Conservation (phyloP, 2,329 filamentous ascomycete species). For the Cladosporium cucumerinum region DNA sequence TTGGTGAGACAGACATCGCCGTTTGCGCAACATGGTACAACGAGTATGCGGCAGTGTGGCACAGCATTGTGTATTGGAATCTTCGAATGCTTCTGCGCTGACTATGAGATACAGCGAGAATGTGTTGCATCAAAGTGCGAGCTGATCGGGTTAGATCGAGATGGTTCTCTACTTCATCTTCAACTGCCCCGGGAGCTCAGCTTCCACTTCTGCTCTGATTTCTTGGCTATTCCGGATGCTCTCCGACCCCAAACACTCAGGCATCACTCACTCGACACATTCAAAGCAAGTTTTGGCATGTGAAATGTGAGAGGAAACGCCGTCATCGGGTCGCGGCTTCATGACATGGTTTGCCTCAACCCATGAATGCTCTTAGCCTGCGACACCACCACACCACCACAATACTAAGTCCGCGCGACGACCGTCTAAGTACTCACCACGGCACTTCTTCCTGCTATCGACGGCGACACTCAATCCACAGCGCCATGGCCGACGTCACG, state of each 20-base stretch:
- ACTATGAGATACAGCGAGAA: background rate
- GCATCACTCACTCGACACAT: background rate
- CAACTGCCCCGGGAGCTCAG: background rate
- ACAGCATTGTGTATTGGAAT: background rate
- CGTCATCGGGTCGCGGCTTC: background rate
- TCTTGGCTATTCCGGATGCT: background rate
- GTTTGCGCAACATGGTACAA: background rate
- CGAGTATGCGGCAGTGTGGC: background rate
- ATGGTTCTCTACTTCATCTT: background rate
- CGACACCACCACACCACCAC: background rate
- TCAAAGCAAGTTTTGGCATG: background rate
- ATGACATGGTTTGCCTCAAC: background rate
- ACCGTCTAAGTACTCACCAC: background rate
- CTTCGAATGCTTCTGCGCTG: background rate
- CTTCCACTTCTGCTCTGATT: background rate
- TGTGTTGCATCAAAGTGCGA: background rate
- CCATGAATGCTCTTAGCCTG: background rate
- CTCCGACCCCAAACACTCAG: background rate
- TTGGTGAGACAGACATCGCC: background rate
- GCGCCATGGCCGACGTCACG: background rate
- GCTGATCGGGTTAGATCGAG: background rate
- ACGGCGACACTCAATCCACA: background rate
- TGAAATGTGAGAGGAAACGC: background rate
- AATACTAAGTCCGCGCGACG: background rate
- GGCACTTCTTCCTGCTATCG: background rate